Evolutionary conservation across 75 land plant genomes (phyloP).

Genomic region (Pinus taeda): DNA sequence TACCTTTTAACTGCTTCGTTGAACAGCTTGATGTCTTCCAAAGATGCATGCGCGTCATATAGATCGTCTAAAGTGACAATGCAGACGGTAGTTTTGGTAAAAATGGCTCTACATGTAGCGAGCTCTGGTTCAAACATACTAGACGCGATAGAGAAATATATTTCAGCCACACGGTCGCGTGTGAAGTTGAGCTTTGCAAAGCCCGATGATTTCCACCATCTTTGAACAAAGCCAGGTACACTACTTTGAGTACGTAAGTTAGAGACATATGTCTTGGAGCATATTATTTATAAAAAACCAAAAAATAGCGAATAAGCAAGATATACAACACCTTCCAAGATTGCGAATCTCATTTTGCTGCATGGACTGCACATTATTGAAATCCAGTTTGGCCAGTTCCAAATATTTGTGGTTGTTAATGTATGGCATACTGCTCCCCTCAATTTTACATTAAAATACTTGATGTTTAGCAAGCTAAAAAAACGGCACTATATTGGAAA

Average conservation of each 20-base stretch:
- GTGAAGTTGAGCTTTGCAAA: background rate
- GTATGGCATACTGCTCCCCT: slow-evolving; percentile 38
- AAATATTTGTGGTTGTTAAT: slow-evolving; percentile 35
- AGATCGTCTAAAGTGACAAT: slow-evolving; percentile 7
- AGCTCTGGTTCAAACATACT: slow-evolving; percentile 18
- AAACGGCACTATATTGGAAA: too few relatives aligned
- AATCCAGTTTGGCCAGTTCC: slow-evolving; percentile 52
- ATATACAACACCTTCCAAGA: background rate
- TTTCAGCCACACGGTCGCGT: slow-evolving; percentile 9
- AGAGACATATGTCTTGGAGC: too few relatives aligned
- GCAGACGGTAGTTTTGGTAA: slow-evolving; percentile 13
- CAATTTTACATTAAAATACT: too few relatives aligned
- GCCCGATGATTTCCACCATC: slow-evolving; percentile 18
- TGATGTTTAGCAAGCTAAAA: too few relatives aligned
- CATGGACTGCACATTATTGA: slow-evolving; percentile 31
- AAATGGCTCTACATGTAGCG: slow-evolving; percentile 4
- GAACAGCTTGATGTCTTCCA: slow-evolving; percentile 1
- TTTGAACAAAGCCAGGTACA: too few relatives aligned
- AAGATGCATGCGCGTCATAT: slow-evolving; percentile 12
- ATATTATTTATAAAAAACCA: too few relatives aligned
- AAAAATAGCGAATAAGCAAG: too few relatives aligned
- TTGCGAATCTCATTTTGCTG: slow-evolving; percentile 29
- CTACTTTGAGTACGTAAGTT: too few relatives aligned
- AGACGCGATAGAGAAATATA: slow-evolving; percentile 9
- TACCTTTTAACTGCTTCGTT: slow-evolving; percentile 13